These are phyloP conservation scores for Lenzites betulinus DNA, from an alignment of 768 basidiomycete genomes.

Conservation along the genomic window DNA sequence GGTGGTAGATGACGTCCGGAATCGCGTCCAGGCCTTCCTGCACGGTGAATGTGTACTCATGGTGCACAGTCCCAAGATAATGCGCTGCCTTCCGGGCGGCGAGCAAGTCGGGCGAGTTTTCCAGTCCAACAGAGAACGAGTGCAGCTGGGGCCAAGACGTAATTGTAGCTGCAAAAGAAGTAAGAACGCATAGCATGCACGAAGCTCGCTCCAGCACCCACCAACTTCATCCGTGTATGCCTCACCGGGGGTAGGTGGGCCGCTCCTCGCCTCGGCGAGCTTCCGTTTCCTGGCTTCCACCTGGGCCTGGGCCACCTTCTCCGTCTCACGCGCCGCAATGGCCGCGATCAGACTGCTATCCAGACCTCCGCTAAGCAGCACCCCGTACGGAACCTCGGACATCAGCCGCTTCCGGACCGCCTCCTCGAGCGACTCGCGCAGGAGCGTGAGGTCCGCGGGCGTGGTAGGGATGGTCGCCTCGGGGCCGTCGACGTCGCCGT, in stretches of 20 bases:
- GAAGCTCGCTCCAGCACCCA: slow-evolving; percentile 30
- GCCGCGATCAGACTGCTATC: slow-evolving; percentile 96
- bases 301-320: slow-evolving; percentile 83
- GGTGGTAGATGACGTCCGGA: slow-evolving; percentile 95
- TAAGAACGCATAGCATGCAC: neutral
- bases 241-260: slow-evolving; percentile 48
- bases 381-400: slow-evolving; percentile 98
- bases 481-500: slow-evolving; percentile 69
- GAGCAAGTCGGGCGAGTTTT: slow-evolving; percentile 91
- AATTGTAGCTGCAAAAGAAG: slow-evolving; percentile 54
- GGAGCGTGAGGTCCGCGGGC: slow-evolving; percentile 60
- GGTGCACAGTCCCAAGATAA: slow-evolving; percentile 92
- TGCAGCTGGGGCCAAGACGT: slow-evolving; percentile 94
- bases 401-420: slow-evolving; percentile 95
- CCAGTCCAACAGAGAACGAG: slow-evolving; percentile 95
- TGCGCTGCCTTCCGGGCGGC: slow-evolving; percentile 93
- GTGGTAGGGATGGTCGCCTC: slow-evolving; percentile 58
- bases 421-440: slow-evolving; percentile 84
- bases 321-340: slow-evolving; percentile 93
- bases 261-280: slow-evolving; percentile 53
- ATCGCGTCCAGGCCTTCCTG: slow-evolving; percentile 98
- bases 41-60: slow-evolving; percentile 97
- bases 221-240: slow-evolving; percentile 55
- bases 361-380: slow-evolving; percentile 91
- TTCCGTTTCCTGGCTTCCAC: slow-evolving; percentile 67